These are phyloP conservation scores for Mollisiaceae sp. DNA, from an alignment of 2,329 filamentous ascomycete genomes.

Conservation along the genomic window DNA sequence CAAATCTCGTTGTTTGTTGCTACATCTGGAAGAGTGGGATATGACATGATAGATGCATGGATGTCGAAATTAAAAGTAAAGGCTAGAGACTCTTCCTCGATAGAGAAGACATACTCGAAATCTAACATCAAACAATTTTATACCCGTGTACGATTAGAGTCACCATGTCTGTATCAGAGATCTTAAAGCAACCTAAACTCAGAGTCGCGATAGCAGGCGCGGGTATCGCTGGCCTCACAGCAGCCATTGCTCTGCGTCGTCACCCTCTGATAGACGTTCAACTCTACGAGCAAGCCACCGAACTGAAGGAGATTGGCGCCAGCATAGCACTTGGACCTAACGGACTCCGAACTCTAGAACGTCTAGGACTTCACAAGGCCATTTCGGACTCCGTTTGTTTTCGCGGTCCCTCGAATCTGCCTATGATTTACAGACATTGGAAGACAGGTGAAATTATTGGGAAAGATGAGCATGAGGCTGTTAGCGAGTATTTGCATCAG, in stretches of 20 bases:
- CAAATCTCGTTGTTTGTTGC: background rate
- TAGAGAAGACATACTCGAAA: background rate
- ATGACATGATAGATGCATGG: background rate
- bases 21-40: background rate
- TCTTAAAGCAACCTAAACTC: background rate
- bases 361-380: constrained; percentile 42
- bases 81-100: background rate
- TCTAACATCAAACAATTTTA: background rate
- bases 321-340: constrained; percentile 47
- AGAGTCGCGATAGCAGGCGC: constrained; percentile 44
- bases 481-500: constrained; percentile 40
- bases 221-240: constrained; percentile 46
- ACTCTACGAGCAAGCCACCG: constrained; percentile 44
- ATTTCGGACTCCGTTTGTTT: constrained; percentile 42
- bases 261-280: constrained; percentile 41
- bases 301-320: constrained; percentile 46
- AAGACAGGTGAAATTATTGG: constrained; percentile 45
- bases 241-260: constrained; percentile 43
- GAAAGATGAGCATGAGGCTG: constrained; percentile 31
- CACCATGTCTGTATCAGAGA: background rate
- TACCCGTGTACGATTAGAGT: background rate
- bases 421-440: constrained; percentile 31
- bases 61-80: constrained; percentile 1
- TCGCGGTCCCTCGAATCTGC: constrained; percentile 37
- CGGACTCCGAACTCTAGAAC: constrained; percentile 45